Base-by-base conservation (phyloP, 345 rosid genomes). In the Noccaea bulbosa region DNA sequence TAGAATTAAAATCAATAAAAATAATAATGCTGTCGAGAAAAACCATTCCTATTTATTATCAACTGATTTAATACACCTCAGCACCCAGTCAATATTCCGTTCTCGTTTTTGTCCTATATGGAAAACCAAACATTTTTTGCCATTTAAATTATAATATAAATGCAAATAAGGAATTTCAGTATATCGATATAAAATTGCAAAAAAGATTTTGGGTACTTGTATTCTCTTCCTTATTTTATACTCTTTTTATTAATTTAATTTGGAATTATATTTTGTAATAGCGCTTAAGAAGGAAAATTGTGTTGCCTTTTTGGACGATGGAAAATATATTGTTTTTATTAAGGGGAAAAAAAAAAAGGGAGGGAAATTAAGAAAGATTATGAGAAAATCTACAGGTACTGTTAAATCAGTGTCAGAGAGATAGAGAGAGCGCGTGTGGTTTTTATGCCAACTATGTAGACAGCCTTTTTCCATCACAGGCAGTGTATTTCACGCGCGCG, bases 401-500 rank as follows among this genome's bases (percentile, higher is more conserved):
- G 78, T 74, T 66, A 58, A 66, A 74, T 74, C 72, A 67, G 67
- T 58, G 72, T 74, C 67, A 74, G 72, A 66, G 54, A 30, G 55
- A 60, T 10, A 70, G 59, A 16, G 58, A 73, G 71, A 51, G 72
- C 59, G 70, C 71, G 71, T 65, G 70, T 65, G 59, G 11, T 27
- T 27, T 27, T 27, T 27, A 35, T 55, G 65, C 71, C 71, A 54
- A 38, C 77, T 72, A 51, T 61, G 27, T 12, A 22, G 62, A 61
- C 67, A 40, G 61, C 37, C 6, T 61, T 71, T 39, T 41, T 11
- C 10, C 9, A 24, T 51, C 14, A 40, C 8, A 59, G 47, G 47
- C 61, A 5, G 47, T 73, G 47, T 0, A 0, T 12, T 16, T 1
- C 46, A 73, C 67, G n/a, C 77, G 17, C 58, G 68, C 66, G 72